Conservation (phyloP, 495 filamentous ascomycete species). For the Penicillium pulvis region DNA sequence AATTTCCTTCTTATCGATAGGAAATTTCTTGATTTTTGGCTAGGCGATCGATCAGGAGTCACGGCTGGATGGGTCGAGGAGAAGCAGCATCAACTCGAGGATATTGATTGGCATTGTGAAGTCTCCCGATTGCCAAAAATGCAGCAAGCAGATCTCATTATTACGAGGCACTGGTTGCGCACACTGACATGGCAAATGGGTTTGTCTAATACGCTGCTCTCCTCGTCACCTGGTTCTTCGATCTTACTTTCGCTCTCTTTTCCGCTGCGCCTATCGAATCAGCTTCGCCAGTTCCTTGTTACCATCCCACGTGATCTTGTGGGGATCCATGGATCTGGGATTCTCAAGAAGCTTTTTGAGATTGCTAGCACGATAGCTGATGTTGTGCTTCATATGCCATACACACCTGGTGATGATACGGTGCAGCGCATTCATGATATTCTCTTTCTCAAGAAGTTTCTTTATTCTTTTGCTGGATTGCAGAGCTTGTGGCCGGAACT, state of each 20-base stretch:
- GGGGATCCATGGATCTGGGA: conserved; percentile 56
- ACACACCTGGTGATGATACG: conserved; percentile 30
- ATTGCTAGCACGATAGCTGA: conserved; percentile 57
- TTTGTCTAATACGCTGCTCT: conserved; percentile 51
- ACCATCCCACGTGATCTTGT: conserved; percentile 48
- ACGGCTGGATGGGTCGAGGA: conserved; percentile 30
- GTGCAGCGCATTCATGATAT: conserved; percentile 32
- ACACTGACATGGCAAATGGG: conserved; percentile 56
- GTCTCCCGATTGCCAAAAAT: conserved; percentile 37
- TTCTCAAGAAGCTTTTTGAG: conserved; percentile 60
- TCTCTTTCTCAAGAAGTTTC: conserved; percentile 30
- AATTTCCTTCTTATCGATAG: conserved; percentile 28
- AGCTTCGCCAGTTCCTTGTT: conserved; percentile 48
- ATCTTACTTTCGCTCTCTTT: conserved; percentile 52
- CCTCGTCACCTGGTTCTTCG: conserved; percentile 35
- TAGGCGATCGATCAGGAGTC: conserved; percentile 29
- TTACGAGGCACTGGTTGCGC: conserved; percentile 58
- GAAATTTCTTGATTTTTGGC: conserved; percentile 27
- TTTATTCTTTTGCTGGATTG: conserved; percentile 31
- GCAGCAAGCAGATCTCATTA: conserved; percentile 55
- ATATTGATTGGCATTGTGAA: conserved; percentile 29
- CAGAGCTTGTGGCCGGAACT: conserved; percentile 24
- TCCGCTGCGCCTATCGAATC: conserved; percentile 52
- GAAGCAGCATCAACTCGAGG: conserved; percentile 31
- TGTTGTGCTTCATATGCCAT: conserved; percentile 42